These are phyloP conservation scores for Sporothrix pseudoabietina DNA, from an alignment of 2,329 filamentous ascomycete species.

Conservation along the genomic window DNA sequence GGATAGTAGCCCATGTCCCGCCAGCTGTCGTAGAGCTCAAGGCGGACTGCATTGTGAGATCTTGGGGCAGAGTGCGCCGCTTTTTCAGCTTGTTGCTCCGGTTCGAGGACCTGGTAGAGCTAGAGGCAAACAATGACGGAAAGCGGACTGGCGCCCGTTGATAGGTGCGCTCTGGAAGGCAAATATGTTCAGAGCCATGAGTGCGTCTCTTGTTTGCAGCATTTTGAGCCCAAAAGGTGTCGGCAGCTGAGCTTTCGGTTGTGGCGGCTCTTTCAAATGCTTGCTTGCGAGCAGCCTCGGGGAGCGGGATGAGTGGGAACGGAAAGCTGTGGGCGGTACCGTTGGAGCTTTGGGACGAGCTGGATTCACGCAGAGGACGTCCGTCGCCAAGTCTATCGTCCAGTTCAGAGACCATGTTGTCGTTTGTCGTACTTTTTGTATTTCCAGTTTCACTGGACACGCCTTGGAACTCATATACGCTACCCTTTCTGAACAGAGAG, in stretches of 20 bases:
- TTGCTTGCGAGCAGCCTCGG: conserved; percentile 41
- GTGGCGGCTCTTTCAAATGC: conserved; percentile 30
- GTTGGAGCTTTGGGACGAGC: conserved; percentile 31
- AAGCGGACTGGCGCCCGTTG: not conserved
- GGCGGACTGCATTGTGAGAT: conserved; percentile 20
- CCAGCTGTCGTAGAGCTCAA: conserved; percentile 10
- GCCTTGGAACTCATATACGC: conserved; percentile 26
- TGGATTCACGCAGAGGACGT: conserved; percentile 24
- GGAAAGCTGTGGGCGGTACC: conserved; percentile 37
- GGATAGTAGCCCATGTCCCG: conserved; percentile 21
- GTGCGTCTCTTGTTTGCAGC: conserved; percentile 2
- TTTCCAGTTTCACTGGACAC: conserved; percentile 16
- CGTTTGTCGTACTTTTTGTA: conserved; percentile 6
- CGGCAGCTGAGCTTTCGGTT: not conserved
- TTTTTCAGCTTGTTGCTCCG: conserved; percentile 24
- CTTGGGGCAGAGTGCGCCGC: conserved; percentile 5
- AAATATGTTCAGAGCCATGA: not conserved
- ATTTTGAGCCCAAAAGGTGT: not conserved
- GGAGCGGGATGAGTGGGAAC: conserved; percentile 40
- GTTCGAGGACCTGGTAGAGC: conserved; percentile 22
- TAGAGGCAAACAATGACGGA: not conserved
- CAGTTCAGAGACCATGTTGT: not conserved
- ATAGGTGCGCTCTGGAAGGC: conserved; percentile 4
- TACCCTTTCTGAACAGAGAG: not conserved
- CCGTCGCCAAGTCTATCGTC: not conserved